Evolutionary conservation across 164 flowering plant species (phyloP).

Genomic region (Dillenia turbinata): DNA sequence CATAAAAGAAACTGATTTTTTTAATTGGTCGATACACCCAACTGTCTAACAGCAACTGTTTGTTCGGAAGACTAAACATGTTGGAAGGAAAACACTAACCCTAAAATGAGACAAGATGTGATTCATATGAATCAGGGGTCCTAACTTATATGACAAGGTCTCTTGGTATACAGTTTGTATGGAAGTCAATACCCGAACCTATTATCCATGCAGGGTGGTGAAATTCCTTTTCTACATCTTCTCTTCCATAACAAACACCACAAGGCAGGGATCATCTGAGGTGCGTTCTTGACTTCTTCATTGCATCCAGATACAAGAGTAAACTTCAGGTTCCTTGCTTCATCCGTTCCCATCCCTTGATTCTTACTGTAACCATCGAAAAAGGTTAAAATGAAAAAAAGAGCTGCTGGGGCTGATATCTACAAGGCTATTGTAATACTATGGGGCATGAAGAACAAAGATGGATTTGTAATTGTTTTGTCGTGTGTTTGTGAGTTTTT

Average conservation of each 20-base stretch:
- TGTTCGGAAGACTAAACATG: too few species aligned
- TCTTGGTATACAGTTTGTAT: neutral
- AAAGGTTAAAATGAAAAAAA: neutral
- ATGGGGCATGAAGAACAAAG: too few species aligned
- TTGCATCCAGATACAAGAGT: too few species aligned
- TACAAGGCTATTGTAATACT: too few species aligned
- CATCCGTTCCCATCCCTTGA: neutral
- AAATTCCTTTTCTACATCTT: constrained; percentile 2
- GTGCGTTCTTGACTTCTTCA: constrained; percentile 93
- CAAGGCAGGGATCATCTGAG: constrained; percentile 43
- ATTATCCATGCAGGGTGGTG: constrained; percentile 36
- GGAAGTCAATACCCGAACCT: constrained; percentile 97
- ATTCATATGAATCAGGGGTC: neutral
- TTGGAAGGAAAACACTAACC: neutral
- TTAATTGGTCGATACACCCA: too few species aligned
- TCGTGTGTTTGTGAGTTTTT: too few species aligned
- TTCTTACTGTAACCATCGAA: neutral
- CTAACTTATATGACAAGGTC: neutral
- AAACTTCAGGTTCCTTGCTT: neutral
- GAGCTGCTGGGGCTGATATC: neutral
- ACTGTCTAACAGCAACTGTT: too few species aligned
- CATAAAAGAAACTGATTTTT: too few species aligned
- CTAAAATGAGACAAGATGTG: neutral
- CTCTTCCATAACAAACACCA: constrained; percentile 19
- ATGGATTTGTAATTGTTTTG: too few species aligned